Base-by-base conservation (phyloP, 768 basidiomycete genomes). In the Symmetrospora coprosmae region DNA sequence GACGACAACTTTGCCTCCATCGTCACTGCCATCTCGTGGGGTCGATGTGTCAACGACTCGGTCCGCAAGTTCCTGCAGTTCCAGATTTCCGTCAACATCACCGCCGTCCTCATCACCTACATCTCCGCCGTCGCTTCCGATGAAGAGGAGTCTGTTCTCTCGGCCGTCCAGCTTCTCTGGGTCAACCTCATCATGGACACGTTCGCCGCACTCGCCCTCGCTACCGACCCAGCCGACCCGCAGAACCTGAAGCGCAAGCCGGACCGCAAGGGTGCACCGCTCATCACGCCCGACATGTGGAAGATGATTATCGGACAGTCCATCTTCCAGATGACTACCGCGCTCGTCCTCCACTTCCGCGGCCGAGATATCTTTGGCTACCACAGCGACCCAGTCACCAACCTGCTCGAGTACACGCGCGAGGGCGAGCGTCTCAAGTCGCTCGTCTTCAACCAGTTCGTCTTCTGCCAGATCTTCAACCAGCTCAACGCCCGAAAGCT, bases 1-100 rank as follows among this genome's bases (percentile, higher is more conserved):
- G 86, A 90, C 71, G 89, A 91, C 73, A 91, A 92, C 71, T 97
- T 99, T 71, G 76, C 87, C 3, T 91, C 87, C 2, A 91, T 99
- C 68, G 88, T 96, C 66, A 84, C 88, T 67, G 94, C 94, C 58
- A 94, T 97, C 67, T 90, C 94, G 78, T 97, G 94, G 92, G 94
- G 94, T 40, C 86, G 94, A 48, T 92, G 89, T 68, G 92, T 99
- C 64, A 99, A 96, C 72, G 94, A 99, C 69, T 82, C 91, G 0
- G 94, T 97, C 50, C 83, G 85, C 71, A 99, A 97, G 76, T 99
- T 97, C 76, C 71, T 99, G 61, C 92, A 96, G 75, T 69, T 66
- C 67, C 71, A 75, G 66, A 61, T 72, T 51, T 86, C 86, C 19
- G 86, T 86, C 68, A 99, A 99, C 76, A 81, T 97, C 62, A 90